phyloP scores from a whole-genome alignment of 371 early-diverging fungal genomes.

The Mortierella sp. region DNA sequence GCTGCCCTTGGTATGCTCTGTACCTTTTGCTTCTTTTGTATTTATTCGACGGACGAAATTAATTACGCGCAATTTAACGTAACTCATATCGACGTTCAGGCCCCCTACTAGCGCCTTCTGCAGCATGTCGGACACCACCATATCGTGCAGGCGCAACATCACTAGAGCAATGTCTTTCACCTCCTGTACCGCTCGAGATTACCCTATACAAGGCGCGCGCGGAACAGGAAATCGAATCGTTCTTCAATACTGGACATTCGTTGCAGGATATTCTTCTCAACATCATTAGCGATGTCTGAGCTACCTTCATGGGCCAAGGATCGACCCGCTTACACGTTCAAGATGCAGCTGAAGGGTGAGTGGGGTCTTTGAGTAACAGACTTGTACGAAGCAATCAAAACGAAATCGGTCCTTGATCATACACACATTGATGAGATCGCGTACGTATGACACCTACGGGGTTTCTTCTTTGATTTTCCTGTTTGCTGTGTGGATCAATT shows the following conservation, averaged over 20 bases:
- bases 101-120: background rate
- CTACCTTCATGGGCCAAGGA: background rate
- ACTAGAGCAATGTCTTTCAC: background rate
- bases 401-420: background rate
- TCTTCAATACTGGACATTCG: background rate
- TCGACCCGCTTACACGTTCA: background rate
- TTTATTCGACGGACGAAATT: background rate
- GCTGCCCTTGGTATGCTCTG: background rate
- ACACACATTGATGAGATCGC: background rate
- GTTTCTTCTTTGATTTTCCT: background rate
- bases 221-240: background rate
- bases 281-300: background rate
- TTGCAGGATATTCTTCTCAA: too few species aligned
- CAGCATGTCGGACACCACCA: background rate
- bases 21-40: background rate
- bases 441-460: too few species aligned
- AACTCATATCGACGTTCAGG: background rate
- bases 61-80: too few species aligned
- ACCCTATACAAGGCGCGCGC: background rate
- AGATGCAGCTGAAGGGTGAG: background rate
- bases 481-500: too few species aligned
- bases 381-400: background rate
- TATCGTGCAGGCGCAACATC: background rate
- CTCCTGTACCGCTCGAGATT: background rate
- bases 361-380: background rate